Conservation (phyloP, 1,284 basidiomycete genomes). For the Pisolithus thermaeus region DNA sequence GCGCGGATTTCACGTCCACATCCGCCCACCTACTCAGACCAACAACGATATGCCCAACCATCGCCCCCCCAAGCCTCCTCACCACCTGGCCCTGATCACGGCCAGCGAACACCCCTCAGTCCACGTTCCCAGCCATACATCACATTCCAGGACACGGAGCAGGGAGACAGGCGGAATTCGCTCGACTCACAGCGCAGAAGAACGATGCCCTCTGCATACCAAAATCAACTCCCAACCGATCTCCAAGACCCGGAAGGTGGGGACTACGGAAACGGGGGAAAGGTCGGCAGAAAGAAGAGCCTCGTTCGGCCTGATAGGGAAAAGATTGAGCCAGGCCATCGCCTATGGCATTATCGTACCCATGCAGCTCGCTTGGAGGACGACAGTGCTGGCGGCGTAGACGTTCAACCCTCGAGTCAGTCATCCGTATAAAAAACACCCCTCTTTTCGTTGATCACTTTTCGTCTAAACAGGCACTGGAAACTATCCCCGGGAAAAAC, state of each 20-base stretch:
- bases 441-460: conserved; percentile 6
- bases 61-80: conserved; percentile 13
- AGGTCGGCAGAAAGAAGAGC: conserved; percentile 81
- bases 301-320: conserved; percentile 92
- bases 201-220: conserved; percentile 49
- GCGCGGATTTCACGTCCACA: conserved; percentile 41
- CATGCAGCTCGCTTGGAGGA: conserved; percentile 82
- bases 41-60: conserved; percentile 22
- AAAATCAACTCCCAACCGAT: conserved; percentile 41
- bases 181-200: conserved; percentile 50
- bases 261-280: conserved; percentile 33
- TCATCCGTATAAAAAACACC: conserved; percentile 17
- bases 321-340: conserved; percentile 93
- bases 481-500: conserved; percentile 61
- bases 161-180: conserved; percentile 54
- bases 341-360: conserved; percentile 92
- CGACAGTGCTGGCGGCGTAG: conserved; percentile 52
- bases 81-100: conserved; percentile 25
- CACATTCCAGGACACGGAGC: conserved; percentile 62
- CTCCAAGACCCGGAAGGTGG: conserved; percentile 46
- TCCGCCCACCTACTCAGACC: conserved; percentile 23
- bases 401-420: conserved; percentile 77
- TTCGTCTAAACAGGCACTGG: conserved; percentile 59
- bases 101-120: conserved; percentile 19
- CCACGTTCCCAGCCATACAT: conserved; percentile 39